Conservation (phyloP, 225 moss, liverwort and hornwort genomes). For the Climacium dendroides region DNA sequence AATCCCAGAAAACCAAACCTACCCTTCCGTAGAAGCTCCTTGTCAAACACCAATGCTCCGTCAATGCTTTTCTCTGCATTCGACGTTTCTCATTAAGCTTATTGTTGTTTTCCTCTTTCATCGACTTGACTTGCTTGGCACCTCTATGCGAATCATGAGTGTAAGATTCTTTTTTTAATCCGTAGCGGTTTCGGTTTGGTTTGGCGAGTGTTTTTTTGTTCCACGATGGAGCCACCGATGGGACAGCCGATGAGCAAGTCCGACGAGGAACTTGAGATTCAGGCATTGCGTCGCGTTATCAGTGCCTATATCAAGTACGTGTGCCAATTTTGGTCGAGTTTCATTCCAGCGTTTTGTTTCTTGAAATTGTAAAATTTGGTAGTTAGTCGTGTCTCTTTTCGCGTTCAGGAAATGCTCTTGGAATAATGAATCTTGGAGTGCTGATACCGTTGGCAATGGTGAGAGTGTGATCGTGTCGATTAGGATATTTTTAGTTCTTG, state of each 20-base stretch:
- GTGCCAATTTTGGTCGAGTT: neutral
- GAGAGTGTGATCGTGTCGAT: neutral
- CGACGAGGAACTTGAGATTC: conserved; percentile 55
- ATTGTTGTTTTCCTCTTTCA: neutral
- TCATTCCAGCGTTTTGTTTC: neutral
- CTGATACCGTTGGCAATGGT: neutral
- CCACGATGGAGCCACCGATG: conserved; percentile 31
- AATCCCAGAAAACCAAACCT: neutral
- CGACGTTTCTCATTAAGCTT: neutral
- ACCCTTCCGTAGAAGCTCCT: neutral
- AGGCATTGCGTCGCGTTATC: conserved; percentile 78
- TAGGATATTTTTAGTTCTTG: neutral
- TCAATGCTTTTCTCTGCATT: neutral
- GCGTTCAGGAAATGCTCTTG: neutral
- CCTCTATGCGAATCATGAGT: neutral
- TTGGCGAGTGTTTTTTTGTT: neutral
- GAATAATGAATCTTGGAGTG: neutral
- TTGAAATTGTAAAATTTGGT: conserved; percentile 7
- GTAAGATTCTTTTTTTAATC: neutral
- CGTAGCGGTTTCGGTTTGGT: neutral
- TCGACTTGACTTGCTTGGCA: neutral
- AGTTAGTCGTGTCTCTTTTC: neutral
- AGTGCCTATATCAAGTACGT: conserved; percentile 60
- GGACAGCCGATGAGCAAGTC: conserved; percentile 49
- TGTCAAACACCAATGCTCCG: neutral